Evolutionary conservation across 257 asterid genomes (phyloP).

Genomic region (Verbascum thapsus): DNA sequence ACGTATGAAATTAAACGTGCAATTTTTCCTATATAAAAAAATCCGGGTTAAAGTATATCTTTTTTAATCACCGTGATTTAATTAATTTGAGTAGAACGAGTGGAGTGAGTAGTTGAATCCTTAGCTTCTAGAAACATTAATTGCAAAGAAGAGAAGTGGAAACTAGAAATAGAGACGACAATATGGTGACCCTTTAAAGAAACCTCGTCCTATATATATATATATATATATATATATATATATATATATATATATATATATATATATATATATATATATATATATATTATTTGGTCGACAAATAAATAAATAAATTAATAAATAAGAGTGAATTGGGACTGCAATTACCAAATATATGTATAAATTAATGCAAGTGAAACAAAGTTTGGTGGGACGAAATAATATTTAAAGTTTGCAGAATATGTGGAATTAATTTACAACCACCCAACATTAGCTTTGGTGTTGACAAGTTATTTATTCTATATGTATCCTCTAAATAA

Average conservation of each 20-base stretch:
- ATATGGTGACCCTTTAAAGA: not conserved
- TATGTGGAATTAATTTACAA: constrained; percentile 34
- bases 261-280: no score
- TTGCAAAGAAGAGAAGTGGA: constrained; percentile 13
- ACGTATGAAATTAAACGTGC: no score
- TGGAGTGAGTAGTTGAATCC: constrained; percentile 35
- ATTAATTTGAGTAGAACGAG: not conserved
- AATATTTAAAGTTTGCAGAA: constrained; percentile 28
- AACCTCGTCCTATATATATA: not conserved
- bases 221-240: no score
- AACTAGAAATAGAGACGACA: constrained; percentile 6
- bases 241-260: no score
- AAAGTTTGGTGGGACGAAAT: constrained; percentile 37
- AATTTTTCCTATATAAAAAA: no score
- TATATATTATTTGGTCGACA: not conserved
- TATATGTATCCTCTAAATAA: not conserved
- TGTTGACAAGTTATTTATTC: not conserved
- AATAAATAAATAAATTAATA: not conserved
- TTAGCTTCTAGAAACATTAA: constrained; percentile 40
- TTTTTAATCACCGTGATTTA: not conserved
- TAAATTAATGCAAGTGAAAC: constrained; percentile 15
- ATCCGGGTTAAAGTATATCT: constrained; percentile 4
- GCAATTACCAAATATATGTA: constrained; percentile 13
- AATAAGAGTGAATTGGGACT: not conserved
- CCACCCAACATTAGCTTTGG: constrained; percentile 26